These are phyloP conservation scores for Ramichloridium luteum DNA, from an alignment of 2,329 filamentous ascomycete genomes.

Conservation along the genomic window DNA sequence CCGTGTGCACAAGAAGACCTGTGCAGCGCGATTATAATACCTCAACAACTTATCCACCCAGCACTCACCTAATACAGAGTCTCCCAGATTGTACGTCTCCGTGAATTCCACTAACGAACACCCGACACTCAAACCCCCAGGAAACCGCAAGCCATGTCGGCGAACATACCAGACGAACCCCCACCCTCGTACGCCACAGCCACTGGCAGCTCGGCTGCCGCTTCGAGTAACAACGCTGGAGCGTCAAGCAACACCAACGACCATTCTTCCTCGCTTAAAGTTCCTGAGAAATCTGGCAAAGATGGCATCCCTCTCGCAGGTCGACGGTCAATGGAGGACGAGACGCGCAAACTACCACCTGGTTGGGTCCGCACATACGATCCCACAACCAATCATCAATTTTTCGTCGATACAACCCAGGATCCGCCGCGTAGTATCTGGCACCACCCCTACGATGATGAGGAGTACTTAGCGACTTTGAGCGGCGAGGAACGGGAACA, in stretches of 20 bases:
- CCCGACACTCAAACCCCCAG: no score
- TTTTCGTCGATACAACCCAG: conserved; percentile 48
- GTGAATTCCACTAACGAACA: no score
- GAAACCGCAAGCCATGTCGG: no score
- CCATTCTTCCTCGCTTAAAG: conserved; percentile 12
- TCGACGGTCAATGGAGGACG: conserved; percentile 51
- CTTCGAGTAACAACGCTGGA: conserved; percentile 6
- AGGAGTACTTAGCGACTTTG: conserved; percentile 39
- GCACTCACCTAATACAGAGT: no score
- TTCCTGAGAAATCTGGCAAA: conserved; percentile 20
- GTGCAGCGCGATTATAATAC: no score
- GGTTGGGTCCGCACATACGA: conserved; percentile 50
- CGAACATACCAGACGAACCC: conserved; percentile 11
- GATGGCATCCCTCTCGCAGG: conserved; percentile 42
- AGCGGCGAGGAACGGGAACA: conserved; percentile 37
- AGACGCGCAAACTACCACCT: conserved; percentile 40
- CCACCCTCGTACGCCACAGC: conserved; percentile 15
- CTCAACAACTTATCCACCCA: no score
- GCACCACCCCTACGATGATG: conserved; percentile 51
- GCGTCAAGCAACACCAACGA: conserved; percentile 6
- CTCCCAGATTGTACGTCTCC: no score
- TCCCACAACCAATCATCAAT: conserved; percentile 42
- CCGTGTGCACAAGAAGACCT: no score
- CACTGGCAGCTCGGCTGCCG: conserved; percentile 10
- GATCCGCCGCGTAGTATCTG: conserved; percentile 47